phyloP scores from a whole-genome alignment of 495 filamentous ascomycete genomes.

The Podospora pseudoanserina region DNA sequence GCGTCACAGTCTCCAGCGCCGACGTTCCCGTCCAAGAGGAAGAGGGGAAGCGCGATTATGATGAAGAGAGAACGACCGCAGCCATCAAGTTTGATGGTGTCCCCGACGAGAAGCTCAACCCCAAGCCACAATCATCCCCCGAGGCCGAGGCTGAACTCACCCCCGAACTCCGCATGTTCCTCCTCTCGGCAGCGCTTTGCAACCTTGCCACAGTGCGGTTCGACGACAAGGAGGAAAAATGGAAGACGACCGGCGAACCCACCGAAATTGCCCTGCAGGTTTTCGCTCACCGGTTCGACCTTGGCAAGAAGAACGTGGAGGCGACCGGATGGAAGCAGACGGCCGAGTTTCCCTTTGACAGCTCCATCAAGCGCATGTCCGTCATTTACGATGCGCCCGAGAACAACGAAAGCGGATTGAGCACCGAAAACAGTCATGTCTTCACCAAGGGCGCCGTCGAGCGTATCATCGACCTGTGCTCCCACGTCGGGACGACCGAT shows the following conservation, averaged over 20 bases:
- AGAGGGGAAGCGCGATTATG: constrained; percentile 43
- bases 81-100: constrained; percentile 52
- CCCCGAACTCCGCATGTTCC: constrained; percentile 57
- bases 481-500: constrained; percentile 46
- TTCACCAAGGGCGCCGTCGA: constrained; percentile 84
- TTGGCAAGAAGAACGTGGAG: constrained; percentile 52
- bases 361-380: constrained; percentile 78
- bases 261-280: constrained; percentile 83
- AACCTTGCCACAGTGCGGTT: constrained; percentile 70
- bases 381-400: constrained; percentile 57
- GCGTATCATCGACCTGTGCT: constrained; percentile 68
- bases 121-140: constrained; percentile 18
- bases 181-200: constrained; percentile 70
- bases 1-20: constrained; percentile 22
- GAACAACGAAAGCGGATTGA: constrained; percentile 27
- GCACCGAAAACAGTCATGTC: constrained; percentile 45
- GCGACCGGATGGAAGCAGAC: constrained; percentile 58
- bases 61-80: constrained; percentile 49
- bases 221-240: constrained; percentile 49
- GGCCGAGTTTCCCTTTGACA: constrained; percentile 79
- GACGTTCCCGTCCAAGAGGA: constrained; percentile 25
- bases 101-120: constrained; percentile 41
- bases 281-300: constrained; percentile 67
- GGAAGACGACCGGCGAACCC: constrained; percentile 76
- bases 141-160: constrained; percentile 35